These are phyloP conservation scores for Jimgerdemannia lactiflua DNA, from an alignment of 192 early-diverging fungal species.

Conservation along the genomic window DNA sequence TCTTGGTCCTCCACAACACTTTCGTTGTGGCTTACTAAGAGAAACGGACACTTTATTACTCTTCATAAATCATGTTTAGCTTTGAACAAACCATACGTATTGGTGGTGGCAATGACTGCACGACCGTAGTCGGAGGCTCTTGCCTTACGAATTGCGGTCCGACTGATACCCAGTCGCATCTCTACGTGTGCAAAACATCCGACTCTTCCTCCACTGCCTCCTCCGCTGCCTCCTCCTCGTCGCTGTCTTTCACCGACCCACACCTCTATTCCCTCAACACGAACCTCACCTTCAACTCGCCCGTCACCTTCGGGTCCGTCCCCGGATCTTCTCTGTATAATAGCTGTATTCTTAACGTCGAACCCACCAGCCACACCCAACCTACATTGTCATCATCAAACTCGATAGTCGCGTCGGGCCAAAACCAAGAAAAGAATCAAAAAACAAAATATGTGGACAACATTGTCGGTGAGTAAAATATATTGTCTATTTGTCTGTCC, in stretches of 20 bases:
- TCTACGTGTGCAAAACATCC: background rate
- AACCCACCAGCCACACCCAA: no score
- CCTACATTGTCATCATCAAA: background rate
- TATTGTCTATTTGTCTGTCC: background rate
- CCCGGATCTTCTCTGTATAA: background rate
- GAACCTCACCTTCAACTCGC: background rate
- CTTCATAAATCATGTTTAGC: background rate
- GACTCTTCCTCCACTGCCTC: background rate
- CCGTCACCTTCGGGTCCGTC: background rate
- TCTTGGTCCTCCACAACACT: background rate
- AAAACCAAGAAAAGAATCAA: background rate
- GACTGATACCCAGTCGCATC: background rate
- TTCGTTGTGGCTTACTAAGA: background rate
- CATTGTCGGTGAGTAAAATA: background rate
- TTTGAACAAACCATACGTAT: background rate
- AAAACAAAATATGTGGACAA: background rate
- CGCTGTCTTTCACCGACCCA: background rate
- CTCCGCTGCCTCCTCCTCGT: background rate
- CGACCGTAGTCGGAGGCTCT: background rate
- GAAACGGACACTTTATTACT: slow-evolving; percentile 5
- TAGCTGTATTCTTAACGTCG: background rate
- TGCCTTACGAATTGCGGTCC: background rate
- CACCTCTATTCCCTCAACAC: background rate
- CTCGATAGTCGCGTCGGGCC: background rate
- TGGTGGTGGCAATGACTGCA: background rate